A percentile compares a stretch with the other conserved stretches of the same genome.
phyloP scores from a whole-genome alignment of 129 eudicot species.

The Pulicaria dysenterica region DNA sequence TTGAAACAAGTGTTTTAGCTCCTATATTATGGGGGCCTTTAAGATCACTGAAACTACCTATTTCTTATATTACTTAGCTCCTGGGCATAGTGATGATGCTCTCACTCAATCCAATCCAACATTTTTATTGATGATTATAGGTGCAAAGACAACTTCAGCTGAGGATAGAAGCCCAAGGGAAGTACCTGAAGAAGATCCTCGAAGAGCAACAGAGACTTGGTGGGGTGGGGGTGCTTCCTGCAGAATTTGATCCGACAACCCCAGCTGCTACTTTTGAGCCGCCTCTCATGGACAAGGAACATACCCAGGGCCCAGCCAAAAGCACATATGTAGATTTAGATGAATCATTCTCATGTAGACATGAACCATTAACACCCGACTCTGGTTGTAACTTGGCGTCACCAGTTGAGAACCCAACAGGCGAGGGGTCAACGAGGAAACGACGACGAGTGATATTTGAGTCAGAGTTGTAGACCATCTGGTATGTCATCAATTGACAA shows the following conservation, averaged over 20 bases:
- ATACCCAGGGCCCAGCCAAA: neutral
- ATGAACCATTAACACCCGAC: slow-evolving; percentile 65
- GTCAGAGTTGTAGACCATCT: slow-evolving; percentile 50
- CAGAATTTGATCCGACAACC: slow-evolving; percentile 48
- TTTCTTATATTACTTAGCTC: too few relatives aligned
- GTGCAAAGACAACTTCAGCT: slow-evolving; percentile 77
- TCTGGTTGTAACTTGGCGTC: slow-evolving; percentile 42
- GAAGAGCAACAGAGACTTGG: slow-evolving; percentile 72
- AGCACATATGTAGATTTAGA: slow-evolving; percentile 34
- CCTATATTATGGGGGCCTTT: too few relatives aligned
- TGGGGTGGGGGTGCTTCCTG: slow-evolving; percentile 49
- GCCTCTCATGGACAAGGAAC: slow-evolving; percentile 38
- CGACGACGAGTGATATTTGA: slow-evolving; percentile 44
- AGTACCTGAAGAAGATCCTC: slow-evolving; percentile 71
- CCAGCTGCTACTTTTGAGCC: slow-evolving; percentile 30
- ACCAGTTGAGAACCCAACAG: slow-evolving; percentile 24
- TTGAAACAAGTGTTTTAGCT: too few relatives aligned
- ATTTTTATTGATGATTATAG: slow-evolving; percentile 21
- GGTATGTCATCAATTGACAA: slow-evolving; percentile 24
- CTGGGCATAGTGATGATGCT: too few relatives aligned
- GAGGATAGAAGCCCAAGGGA: slow-evolving; percentile 82
- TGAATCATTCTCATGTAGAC: slow-evolving; percentile 28
- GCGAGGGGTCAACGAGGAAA: slow-evolving; percentile 45
- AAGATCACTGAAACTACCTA: too few relatives aligned
- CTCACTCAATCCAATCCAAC: too few relatives aligned